Percentiles rank a stretch among this genome's conserved stretches.
These are phyloP conservation scores for Nannizziopsis barbatae DNA, from an alignment of 2,329 filamentous ascomycete species.

Conservation along the genomic window DNA sequence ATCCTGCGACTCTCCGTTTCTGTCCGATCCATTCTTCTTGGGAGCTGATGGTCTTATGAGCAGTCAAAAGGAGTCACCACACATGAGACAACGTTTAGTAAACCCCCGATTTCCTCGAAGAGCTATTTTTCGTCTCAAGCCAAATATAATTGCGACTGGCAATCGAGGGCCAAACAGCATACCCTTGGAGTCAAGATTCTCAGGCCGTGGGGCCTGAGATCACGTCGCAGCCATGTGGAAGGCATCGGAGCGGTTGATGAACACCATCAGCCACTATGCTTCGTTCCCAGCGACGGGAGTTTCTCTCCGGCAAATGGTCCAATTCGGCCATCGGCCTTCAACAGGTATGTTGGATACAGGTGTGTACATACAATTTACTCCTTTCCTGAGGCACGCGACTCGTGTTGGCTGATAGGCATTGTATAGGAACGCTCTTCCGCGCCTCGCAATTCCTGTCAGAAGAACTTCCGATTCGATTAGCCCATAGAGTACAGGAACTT, in stretches of 20 bases:
- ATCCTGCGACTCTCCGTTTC: conserved; percentile 9
- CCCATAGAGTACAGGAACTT: conserved; percentile 91
- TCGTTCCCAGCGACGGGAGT: conserved; percentile 94
- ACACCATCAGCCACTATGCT: conserved; percentile 94
- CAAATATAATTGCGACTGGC: background rate
- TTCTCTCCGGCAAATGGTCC: conserved; percentile 96
- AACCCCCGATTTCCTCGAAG: too few relatives aligned
- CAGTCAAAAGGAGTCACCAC: conserved; percentile 3
- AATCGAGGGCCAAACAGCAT: background rate
- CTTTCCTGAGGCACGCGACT: background rate
- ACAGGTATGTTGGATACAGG: conserved; percentile 49
- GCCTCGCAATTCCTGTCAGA: conserved; percentile 97
- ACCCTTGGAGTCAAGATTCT: background rate
- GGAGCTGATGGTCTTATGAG: conserved; percentile 4
- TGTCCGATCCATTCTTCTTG: conserved; percentile 7
- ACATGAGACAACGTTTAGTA: background rate
- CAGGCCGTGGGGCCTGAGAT: conserved; percentile 5
- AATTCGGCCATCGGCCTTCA: conserved; percentile 90
- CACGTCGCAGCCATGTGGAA: conserved; percentile 63
- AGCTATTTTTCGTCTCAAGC: too few relatives aligned
- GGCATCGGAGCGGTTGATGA: conserved; percentile 79
- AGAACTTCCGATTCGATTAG: conserved; percentile 90
- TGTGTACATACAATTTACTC: conserved; percentile 6
- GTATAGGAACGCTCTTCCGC: conserved; percentile 81
- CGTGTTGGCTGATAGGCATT: background rate